Evolutionary conservation across 179 eudicot genomes (phyloP), one percentile per base, ranked within the genome.

Genomic region (Beta lomatogona): DNA sequence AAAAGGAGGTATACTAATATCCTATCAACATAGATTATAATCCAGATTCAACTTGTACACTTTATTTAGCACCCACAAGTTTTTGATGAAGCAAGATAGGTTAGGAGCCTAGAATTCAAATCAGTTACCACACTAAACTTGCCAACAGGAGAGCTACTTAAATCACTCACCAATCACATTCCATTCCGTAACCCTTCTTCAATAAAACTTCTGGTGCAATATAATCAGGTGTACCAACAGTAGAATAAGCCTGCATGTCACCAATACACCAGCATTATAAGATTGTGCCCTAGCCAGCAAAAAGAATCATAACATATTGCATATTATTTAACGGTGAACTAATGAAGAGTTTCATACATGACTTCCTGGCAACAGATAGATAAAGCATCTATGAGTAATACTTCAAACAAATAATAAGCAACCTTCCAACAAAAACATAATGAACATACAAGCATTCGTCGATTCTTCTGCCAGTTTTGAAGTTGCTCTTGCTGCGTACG

Each of bases 141-240:
- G 74, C 28, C 59, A 67, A 46, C 13, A 75, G 14, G 21, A 81
- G 25, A 65, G 57, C 31, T 44, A 61, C 55, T 82, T 65, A 45
- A n/a, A 81, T 50, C n/a, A 87, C 97, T 89, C 86, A 95, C 98
- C 98, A 95, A 88, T 95, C 98, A 83, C 98, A 95, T 88, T 95
- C 98, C 93, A 95, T 82, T 63, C 88, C 94, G 70, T 95, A 95
- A 70, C 98, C 98, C 85, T 95, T 95, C 92, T 95, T 95, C 75
- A 93, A 79, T 21, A 95, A 82, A 75, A 95, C 98, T 85, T 95
- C 98, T 75, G 98, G 98, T 66, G 98, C 98, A 82, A 95, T 95
- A 85, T 95, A 95, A 84, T 95, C 98, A 45, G 98, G 98, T 60
- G 98, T 95, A 63, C 98, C 97, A 72, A 95, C 98, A 22, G 98